phyloP scores from a whole-genome alignment of 2,329 filamentous ascomycete species.

The Juglanconis juglandina region DNA sequence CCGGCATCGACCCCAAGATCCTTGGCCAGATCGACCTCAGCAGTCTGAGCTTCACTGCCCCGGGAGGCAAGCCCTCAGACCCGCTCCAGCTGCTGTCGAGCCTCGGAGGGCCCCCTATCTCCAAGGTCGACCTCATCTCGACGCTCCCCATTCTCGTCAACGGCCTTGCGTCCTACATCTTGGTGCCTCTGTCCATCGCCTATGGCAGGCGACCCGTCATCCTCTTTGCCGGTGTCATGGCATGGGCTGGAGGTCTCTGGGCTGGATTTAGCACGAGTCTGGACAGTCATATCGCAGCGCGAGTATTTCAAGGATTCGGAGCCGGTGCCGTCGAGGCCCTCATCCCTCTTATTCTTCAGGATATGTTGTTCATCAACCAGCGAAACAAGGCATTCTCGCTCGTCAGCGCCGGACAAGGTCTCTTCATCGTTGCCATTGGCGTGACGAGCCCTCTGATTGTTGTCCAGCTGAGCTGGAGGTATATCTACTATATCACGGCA shows the following conservation, averaged over 20 bases:
- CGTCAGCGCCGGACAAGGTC: conserved; percentile 21
- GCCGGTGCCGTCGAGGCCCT: conserved; percentile 25
- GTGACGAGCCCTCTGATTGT: conserved; percentile 20
- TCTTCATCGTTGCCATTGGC: conserved; percentile 19
- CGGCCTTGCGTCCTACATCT: conserved; percentile 21
- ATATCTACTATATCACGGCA: conserved; percentile 23
- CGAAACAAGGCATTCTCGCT: conserved; percentile 23
- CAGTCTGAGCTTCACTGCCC: conserved; percentile 18
- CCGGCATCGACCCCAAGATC: conserved; percentile 22
- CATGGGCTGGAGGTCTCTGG: conserved; percentile 24
- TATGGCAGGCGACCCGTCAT: conserved; percentile 23
- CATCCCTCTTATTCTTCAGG: conserved; percentile 24
- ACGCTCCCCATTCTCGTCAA: conserved; percentile 23
- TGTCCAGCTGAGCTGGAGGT: conserved; percentile 21
- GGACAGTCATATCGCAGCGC: conserved; percentile 21
- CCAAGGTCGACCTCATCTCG: conserved; percentile 22
- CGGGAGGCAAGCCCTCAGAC: conserved; percentile 15
- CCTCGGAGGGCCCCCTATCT: conserved; percentile 18
- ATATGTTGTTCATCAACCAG: conserved; percentile 25
- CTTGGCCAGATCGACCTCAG: conserved; percentile 21
- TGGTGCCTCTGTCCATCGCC: conserved; percentile 24
- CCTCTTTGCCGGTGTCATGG: conserved; percentile 19
- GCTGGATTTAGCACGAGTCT: conserved; percentile 21
- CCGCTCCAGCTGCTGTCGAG: conserved; percentile 18
- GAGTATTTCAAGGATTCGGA: conserved; percentile 23